Conservation (phyloP, 192 early-diverging fungal species). For the Coemansia sp. region DNA sequence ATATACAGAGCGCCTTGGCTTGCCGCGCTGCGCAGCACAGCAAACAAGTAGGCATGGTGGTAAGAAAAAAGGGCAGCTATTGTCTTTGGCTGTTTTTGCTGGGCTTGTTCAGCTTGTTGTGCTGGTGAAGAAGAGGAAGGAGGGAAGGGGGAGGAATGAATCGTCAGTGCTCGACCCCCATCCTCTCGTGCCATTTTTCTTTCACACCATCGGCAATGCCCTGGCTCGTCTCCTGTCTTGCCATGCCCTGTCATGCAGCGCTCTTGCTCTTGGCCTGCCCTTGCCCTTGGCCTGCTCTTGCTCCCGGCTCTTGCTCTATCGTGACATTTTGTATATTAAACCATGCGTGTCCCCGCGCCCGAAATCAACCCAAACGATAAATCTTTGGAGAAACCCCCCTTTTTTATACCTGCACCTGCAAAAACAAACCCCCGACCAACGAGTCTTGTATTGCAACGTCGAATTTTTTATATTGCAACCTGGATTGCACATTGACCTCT, state of each 20-base stretch:
- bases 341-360: neutral
- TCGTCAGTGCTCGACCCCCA: neutral
- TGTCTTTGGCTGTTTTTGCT: too few species aligned
- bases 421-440: too few species aligned
- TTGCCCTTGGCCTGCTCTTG: too few species aligned
- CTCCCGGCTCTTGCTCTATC: too few species aligned
- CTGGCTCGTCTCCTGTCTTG: neutral
- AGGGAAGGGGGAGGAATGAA: neutral
- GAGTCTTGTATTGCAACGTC: too few species aligned
- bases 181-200: neutral
- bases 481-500: neutral
- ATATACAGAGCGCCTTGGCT: too few species aligned
- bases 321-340: neutral
- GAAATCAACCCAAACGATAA: neutral
- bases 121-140: neutral
- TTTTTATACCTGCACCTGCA: neutral
- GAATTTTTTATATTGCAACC: neutral
- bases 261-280: too few species aligned
- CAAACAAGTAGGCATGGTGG: too few species aligned
- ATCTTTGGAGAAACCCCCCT: neutral
- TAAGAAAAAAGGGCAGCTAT: too few species aligned
- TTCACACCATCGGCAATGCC: neutral
- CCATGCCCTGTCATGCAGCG: neutral
- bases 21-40: too few species aligned
- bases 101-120: neutral